Evolutionary conservation across 306 rosid species (phyloP), one percentile per base, ranked within the genome.

Genomic region (Inga oerstediana): DNA sequence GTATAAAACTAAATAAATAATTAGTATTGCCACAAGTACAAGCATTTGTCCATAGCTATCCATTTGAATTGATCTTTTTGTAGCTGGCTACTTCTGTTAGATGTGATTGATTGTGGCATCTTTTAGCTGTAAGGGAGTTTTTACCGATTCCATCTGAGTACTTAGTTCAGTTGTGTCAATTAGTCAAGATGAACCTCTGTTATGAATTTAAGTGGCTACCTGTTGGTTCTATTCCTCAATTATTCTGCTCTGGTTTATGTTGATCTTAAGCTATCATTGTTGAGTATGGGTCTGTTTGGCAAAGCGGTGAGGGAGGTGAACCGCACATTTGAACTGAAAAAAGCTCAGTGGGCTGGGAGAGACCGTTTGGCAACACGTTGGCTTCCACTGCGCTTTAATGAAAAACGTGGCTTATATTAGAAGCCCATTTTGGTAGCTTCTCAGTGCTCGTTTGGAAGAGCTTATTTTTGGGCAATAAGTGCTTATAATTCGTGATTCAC

Each of bases 161-260:
- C 75, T 44, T 72, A 17, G 58, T 72, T 8, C 27, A n/a, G 64
- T 56, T 56, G 59, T 72, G 44, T 74, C 45, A 49, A 30, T 74
- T 30, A 32, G 45, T 59, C 3, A 3, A 45, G 37, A 16, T 9
- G 35, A 49, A 74, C 30, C 17, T 7, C n/a, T 74, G 64, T 15
- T 8, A 30, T 73, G 61, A 35, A 48, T 46, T 46, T 24, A 14
- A 27, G 61, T 15, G 77, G 61, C 7, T 32, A 17, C 61, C 6
- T 17, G 5, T 35, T 4, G 69, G 35, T 62, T 30, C 39, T 62
- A 64, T 64, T 32, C 20, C 35, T 27, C 41, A 64, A 30, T 30
- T 27, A 30, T 49, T 75, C 27, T 35, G 69, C 49, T 52, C 22
- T 35, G 52, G 22, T n/a, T 75, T 24, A 75, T 20, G 68, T 52